phyloP scores from a whole-genome alignment of 352 stramenopile species.

The Globisporangium sylvaticum region DNA sequence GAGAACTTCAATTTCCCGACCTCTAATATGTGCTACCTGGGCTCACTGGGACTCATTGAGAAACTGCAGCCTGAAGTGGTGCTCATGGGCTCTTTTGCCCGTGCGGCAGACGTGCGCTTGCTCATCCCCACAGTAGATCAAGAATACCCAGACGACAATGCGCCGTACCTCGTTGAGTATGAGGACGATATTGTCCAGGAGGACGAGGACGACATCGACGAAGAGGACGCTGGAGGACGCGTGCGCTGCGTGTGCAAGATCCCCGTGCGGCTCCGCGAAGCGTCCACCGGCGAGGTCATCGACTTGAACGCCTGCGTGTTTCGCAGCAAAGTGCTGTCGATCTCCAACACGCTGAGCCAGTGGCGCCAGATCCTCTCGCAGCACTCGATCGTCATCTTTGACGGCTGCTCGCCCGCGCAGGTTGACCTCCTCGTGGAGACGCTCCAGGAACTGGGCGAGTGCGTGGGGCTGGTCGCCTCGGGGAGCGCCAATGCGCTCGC shows the following conservation, averaged over 20 bases:
- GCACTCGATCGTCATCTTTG: slow-evolving; percentile 42
- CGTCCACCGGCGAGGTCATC: slow-evolving; percentile 28
- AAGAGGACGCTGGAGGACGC: slow-evolving; percentile 16
- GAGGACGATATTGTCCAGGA: slow-evolving; percentile 13
- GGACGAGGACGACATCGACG: slow-evolving; percentile 19
- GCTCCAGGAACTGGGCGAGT: slow-evolving; percentile 48
- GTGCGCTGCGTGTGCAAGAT: slow-evolving; percentile 30
- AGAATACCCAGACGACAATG: slow-evolving; percentile 17
- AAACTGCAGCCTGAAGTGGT: slow-evolving; percentile 53
- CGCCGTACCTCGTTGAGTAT: slow-evolving; percentile 10
- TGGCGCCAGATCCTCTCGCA: slow-evolving; percentile 43
- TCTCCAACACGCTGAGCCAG: slow-evolving; percentile 48
- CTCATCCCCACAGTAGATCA: slow-evolving; percentile 23
- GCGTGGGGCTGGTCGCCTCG: slow-evolving; percentile 39
- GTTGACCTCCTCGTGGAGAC: slow-evolving; percentile 50
- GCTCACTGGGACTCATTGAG: slow-evolving; percentile 42
- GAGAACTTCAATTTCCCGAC: slow-evolving; percentile 51
- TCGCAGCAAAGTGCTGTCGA: slow-evolving; percentile 34
- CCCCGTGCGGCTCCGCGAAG: slow-evolving; percentile 32
- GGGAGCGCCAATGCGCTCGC: slow-evolving; percentile 42
- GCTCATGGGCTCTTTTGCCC: slow-evolving; percentile 40
- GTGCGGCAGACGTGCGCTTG: slow-evolving; percentile 33
- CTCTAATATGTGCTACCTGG: slow-evolving; percentile 52
- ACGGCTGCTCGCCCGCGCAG: slow-evolving; percentile 34
- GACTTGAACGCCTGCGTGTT: slow-evolving; percentile 36